Evolutionary conservation across 106 monocot species (phyloP), one percentile per base, ranked within the genome.

Genomic region (Acorus gramineus): DNA sequence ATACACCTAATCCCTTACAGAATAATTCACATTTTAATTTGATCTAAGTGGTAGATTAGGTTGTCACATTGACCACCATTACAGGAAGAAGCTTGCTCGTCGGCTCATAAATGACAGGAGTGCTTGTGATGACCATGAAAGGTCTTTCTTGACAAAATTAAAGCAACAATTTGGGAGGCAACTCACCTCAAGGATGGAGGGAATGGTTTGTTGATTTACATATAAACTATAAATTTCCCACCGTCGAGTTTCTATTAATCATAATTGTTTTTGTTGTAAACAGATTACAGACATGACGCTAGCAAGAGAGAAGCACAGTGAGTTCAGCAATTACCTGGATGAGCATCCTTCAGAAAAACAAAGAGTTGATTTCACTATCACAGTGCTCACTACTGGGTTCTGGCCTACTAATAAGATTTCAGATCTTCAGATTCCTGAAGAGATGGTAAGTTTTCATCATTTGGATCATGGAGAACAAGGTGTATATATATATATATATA

Each of bases 351-450:
- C 84, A 48, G 82, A 72, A 62, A 76, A 73, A 77, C 86, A 87
- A 49, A 90, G 90, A 67, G 80, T 95, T 75, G 95, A 91, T 65
- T 69, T 96, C 46, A 85, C 91, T 3, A 90, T 91, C 44, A 96
- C 85, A 59, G 91, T 96, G 44, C 65, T 96, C 11, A 96, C 90
- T 57, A 96, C 96, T 64, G 96, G 94, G 64, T 95, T 95, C 69
- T 95, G 94, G 94, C 94, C 94, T 52, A 90, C 82, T 62, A 90
- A 95, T 57, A 90, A 90, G 70, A 82, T 86, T 7, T 85, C 80
- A 72, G 90, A 95, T 57, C 82, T 95, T 64, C 89, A 84, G 66
- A 89, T 95, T 72, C 94, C 90, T 71, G 73, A 66, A 11, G 94
- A 95, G 71, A 86, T 95, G 89, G 94, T 89, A 74, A 55, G 63